Percentiles rank a stretch among this genome's conserved stretches.
These are phyloP conservation scores for Melastoma candidum DNA, from an alignment of 441 rosid genomes.

Conservation along the genomic window DNA sequence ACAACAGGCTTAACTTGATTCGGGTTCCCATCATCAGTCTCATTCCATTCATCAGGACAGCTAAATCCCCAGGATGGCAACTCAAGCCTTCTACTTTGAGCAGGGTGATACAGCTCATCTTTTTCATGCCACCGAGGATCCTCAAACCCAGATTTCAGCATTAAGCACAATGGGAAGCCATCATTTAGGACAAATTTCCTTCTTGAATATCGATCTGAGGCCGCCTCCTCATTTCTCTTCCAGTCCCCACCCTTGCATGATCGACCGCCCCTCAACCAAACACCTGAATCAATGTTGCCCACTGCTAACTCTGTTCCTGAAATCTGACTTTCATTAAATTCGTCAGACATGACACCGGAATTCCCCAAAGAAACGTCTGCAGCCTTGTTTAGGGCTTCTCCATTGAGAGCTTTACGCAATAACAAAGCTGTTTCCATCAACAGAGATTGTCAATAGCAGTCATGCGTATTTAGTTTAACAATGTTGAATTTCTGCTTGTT, in stretches of 20 bases:
- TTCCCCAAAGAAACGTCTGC: slow-evolving; percentile 27
- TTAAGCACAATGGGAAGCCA: slow-evolving; percentile 91
- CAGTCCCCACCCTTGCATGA: slow-evolving; percentile 99
- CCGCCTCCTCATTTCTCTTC: slow-evolving; percentile 80
- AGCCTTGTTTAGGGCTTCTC: slow-evolving; percentile 25
- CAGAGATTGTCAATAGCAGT: background rate
- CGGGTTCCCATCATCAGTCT: slow-evolving; percentile 27
- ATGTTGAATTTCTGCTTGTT: too few relatives aligned
- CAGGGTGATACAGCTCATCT: slow-evolving; percentile 78
- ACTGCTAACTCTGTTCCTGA: slow-evolving; percentile 31
- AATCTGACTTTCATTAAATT: slow-evolving; percentile 28
- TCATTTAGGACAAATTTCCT: slow-evolving; percentile 82
- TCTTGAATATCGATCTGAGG: slow-evolving; percentile 50
- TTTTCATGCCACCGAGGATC: slow-evolving; percentile 93
- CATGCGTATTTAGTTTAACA: background rate
- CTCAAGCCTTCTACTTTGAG: slow-evolving; percentile 76
- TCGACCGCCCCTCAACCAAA: slow-evolving; percentile 80
- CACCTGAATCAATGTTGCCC: slow-evolving; percentile 38
- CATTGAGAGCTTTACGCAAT: slow-evolving; percentile 29
- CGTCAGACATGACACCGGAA: slow-evolving; percentile 32
- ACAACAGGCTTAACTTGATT: slow-evolving; percentile 41
- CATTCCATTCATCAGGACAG: slow-evolving; percentile 64
- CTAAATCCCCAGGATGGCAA: slow-evolving; percentile 95
- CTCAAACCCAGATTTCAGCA: slow-evolving; percentile 83
- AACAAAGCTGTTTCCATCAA: slow-evolving; percentile 34